These are phyloP conservation scores for Pythium monospermum DNA, from an alignment of 352 stramenopile species.

Conservation along the genomic window DNA sequence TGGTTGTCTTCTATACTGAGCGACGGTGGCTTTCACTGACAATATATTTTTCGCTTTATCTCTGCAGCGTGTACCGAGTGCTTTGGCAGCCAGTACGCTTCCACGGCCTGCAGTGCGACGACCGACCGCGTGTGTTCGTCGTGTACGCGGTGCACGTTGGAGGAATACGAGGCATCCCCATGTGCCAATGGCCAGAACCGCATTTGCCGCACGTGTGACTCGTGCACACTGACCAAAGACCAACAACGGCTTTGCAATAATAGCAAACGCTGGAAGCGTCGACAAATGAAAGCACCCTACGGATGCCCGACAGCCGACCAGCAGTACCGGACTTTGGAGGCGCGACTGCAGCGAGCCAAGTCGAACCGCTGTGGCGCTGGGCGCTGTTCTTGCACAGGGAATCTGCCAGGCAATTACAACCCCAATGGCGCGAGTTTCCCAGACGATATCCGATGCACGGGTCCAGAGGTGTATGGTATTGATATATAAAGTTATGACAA, in stretches of 20 bases:
- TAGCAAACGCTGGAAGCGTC: slow-evolving; percentile 55
- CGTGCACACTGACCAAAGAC: slow-evolving; percentile 51
- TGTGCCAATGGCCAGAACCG: slow-evolving; percentile 50
- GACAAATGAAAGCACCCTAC: slow-evolving; percentile 63
- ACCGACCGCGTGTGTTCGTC: slow-evolving; percentile 49
- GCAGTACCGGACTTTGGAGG: slow-evolving; percentile 56
- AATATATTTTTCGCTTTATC: not conserved
- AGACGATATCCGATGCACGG: slow-evolving; percentile 56
- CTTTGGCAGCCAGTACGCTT: slow-evolving; percentile 37
- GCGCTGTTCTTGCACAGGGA: slow-evolving; percentile 65
- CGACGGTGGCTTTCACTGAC: not conserved
- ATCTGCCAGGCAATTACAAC: slow-evolving; percentile 66
- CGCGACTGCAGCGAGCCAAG: slow-evolving; percentile 54
- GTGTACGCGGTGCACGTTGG: slow-evolving; percentile 61
- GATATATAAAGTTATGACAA: slow-evolving; percentile 15
- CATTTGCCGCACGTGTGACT: slow-evolving; percentile 71
- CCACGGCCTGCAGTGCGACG: slow-evolving; percentile 40
- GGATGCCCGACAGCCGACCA: slow-evolving; percentile 51
- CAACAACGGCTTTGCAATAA: slow-evolving; percentile 49
- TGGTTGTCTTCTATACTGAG: not conserved
- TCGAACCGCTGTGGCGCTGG: slow-evolving; percentile 69
- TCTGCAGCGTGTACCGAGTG: slow-evolving; percentile 63
- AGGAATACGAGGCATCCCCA: slow-evolving; percentile 64
- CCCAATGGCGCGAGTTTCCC: slow-evolving; percentile 68
- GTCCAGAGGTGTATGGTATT: slow-evolving; percentile 59